These are phyloP conservation scores for Podaxis sp. DNA, from an alignment of 768 basidiomycete species.

Conservation along the genomic window DNA sequence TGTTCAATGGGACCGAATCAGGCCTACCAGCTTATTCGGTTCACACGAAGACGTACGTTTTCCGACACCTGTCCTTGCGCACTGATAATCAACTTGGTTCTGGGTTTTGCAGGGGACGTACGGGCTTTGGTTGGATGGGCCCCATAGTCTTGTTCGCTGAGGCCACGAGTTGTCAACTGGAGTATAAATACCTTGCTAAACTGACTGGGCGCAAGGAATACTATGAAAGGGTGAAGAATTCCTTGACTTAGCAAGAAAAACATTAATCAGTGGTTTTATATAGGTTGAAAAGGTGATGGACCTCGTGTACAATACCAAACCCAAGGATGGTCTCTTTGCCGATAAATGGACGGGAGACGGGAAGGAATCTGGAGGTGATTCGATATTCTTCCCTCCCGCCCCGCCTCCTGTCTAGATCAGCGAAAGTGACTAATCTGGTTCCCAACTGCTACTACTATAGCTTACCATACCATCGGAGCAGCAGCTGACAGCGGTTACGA, in stretches of 20 bases:
- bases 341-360: slow-evolving; percentile 19
- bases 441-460: slow-evolving; percentile 21
- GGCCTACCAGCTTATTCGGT: slow-evolving; percentile 68
- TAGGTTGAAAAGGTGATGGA: slow-evolving; percentile 23
- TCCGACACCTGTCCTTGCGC: neutral
- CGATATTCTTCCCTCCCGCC: neutral
- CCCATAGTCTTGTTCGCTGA: slow-evolving; percentile 35
- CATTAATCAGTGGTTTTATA: neutral
- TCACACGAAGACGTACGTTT: slow-evolving; percentile 48
- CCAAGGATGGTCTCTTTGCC: slow-evolving; percentile 18
- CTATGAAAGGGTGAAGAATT: slow-evolving; percentile 31
- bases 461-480: slow-evolving; percentile 51
- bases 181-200: slow-evolving; percentile 74
- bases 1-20: slow-evolving; percentile 54
- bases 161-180: slow-evolving; percentile 60
- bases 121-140: neutral
- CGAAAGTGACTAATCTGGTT: neutral
- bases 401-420: neutral
- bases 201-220: slow-evolving; percentile 60
- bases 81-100: neutral
- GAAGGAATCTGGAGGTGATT: slow-evolving; percentile 33
- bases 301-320: slow-evolving; percentile 17
- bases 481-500: slow-evolving; percentile 68
- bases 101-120: neutral
- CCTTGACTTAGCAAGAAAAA: slow-evolving; percentile 1